These are phyloP conservation scores for Ramularia endophylla DNA, from an alignment of 2,329 filamentous ascomycete genomes.

Conservation along the genomic window DNA sequence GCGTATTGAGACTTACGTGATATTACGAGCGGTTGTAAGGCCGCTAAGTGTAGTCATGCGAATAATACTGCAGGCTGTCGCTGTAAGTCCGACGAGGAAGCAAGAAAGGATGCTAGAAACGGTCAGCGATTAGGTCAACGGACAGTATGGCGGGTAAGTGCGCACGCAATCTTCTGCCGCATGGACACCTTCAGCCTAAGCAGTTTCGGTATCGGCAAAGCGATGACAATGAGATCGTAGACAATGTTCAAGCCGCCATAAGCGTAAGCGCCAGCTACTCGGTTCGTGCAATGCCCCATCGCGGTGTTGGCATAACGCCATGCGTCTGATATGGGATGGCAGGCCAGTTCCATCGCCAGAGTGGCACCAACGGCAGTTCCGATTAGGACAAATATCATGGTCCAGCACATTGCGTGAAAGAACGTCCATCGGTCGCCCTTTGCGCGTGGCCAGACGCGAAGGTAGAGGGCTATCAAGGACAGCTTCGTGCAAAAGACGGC, in stretches of 20 bases:
- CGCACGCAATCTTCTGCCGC: constrained; percentile 12
- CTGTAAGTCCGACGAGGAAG: constrained; percentile 14
- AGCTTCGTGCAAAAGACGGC: constrained; percentile 7
- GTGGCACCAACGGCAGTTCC: neutral
- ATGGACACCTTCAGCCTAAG: constrained; percentile 10
- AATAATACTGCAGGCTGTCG: constrained; percentile 12
- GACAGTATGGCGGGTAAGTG: neutral
- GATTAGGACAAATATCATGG: constrained; percentile 1
- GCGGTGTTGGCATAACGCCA: constrained; percentile 1
- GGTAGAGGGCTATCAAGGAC: constrained; percentile 7
- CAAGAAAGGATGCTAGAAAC: constrained; percentile 4
- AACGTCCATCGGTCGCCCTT: neutral
- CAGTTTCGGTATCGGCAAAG: constrained; percentile 9
- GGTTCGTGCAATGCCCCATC: constrained; percentile 8
- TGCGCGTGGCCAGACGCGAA: constrained; percentile 5
- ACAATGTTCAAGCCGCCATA: constrained; percentile 9
- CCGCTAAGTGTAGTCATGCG: constrained; percentile 7
- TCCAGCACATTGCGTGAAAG: constrained; percentile 1
- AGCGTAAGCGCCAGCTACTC: constrained; percentile 7
- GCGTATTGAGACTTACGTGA: constrained; percentile 1
- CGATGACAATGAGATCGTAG: constrained; percentile 11
- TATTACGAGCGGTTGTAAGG: constrained; percentile 6
- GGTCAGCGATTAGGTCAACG: neutral
- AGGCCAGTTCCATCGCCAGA: neutral
- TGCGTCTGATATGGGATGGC: neutral